phyloP scores from a whole-genome alignment of 345 rosid species.

The Gossypium thurberi region DNA sequence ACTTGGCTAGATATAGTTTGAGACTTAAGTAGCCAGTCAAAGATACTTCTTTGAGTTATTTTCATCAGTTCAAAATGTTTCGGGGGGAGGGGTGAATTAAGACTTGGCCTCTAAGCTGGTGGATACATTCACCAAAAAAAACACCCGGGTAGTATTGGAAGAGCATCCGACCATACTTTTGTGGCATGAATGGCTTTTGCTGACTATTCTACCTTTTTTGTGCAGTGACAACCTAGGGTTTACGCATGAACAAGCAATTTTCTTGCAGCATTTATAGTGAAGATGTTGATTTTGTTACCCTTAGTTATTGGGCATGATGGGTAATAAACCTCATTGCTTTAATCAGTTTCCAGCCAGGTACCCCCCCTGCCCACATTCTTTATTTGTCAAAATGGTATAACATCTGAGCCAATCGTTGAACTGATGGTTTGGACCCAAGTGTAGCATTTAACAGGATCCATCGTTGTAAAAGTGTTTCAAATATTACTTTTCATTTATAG shows the following conservation, averaged over 20 bases:
- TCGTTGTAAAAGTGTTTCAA: neutral
- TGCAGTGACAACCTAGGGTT: constrained; percentile 5
- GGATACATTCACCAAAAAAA: neutral
- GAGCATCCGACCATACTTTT: neutral
- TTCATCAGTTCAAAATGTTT: neutral
- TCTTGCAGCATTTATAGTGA: neutral
- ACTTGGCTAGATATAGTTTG: neutral
- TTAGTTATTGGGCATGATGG: neutral
- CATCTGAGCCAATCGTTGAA: neutral
- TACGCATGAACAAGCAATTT: neutral
- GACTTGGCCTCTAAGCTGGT: neutral
- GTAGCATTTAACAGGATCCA: neutral
- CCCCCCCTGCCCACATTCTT: neutral
- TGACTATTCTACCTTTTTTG: neutral
- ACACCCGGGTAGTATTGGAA: neutral
- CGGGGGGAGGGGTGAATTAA: neutral
- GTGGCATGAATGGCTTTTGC: neutral
- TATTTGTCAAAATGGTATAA: neutral
- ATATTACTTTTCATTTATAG: neutral
- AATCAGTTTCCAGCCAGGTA: neutral
- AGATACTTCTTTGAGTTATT: neutral
- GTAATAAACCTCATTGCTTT: neutral
- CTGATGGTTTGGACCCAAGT: neutral
- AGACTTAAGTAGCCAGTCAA: neutral
- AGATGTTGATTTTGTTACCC: neutral